Conservation (phyloP, 305 asterid species). For the Fraxinus sp. region DNA sequence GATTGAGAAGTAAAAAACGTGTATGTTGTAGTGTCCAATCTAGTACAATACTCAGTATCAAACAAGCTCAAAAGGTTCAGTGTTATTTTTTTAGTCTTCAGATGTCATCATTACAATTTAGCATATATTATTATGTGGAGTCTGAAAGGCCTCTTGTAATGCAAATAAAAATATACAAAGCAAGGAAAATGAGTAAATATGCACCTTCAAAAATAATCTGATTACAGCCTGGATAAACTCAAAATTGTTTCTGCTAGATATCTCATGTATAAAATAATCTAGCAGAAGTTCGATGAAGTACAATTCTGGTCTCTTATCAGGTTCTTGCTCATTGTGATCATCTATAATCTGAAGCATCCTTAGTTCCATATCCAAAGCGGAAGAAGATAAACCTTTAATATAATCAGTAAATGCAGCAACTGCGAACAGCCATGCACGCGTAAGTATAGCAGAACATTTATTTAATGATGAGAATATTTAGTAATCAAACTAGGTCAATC, state of each 20-base stretch:
- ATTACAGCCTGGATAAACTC: conserved; percentile 84
- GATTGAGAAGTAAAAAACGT: not conserved
- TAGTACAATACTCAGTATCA: not conserved
- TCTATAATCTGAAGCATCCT: conserved; percentile 88
- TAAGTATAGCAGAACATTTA: conserved; percentile 13
- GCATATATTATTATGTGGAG: not conserved
- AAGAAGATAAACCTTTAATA: conserved; percentile 71
- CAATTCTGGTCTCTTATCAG: conserved; percentile 58
- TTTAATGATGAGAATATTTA: not conserved
- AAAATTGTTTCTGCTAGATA: conserved; percentile 66
- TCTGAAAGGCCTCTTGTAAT: not conserved
- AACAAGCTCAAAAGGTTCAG: not conserved
- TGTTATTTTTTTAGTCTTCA: not conserved
- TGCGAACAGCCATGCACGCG: conserved; percentile 41
- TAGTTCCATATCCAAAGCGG: conserved; percentile 82
- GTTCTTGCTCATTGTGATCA: conserved; percentile 53
- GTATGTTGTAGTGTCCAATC: not conserved
- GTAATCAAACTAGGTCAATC: not conserved
- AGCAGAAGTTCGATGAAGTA: conserved; percentile 63
- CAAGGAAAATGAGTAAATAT: not conserved
- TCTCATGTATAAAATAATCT: conserved; percentile 76
- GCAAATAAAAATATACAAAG: not conserved
- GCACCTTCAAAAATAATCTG: conserved; percentile 82
- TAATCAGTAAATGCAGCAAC: conserved; percentile 78
- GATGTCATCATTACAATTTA: not conserved